Evolutionary conservation across 164 flowering plant genomes (phyloP).

Genomic region (Paratinospora sagittata): DNA sequence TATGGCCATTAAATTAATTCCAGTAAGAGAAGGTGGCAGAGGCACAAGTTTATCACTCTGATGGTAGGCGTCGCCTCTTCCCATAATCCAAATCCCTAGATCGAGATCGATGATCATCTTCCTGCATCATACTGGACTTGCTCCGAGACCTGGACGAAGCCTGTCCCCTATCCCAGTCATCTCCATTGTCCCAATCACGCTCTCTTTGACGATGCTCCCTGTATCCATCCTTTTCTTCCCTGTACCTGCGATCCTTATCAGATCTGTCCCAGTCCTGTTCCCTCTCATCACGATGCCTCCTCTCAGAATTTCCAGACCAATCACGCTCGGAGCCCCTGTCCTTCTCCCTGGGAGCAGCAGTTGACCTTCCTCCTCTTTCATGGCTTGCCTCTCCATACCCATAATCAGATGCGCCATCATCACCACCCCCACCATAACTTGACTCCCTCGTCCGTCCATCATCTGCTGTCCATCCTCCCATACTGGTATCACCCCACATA

Average conservation of each 20-base stretch:
- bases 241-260: conserved; percentile 50
- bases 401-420: conserved; percentile 63
- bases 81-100: conserved; percentile 81
- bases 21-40: conserved; percentile 8
- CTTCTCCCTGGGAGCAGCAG: conserved; percentile 49
- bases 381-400: conserved; percentile 54
- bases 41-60: conserved; percentile 39
- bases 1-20: conserved; percentile 11
- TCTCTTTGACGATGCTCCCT: conserved; percentile 58
- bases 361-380: conserved; percentile 51
- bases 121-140: conserved; percentile 51
- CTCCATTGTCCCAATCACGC: conserved; percentile 48
- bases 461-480: conserved; percentile 62
- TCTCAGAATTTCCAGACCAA: conserved; percentile 50
- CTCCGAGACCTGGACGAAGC: conserved; percentile 69
- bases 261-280: conserved; percentile 56
- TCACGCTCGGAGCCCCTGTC: conserved; percentile 62
- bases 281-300: conserved; percentile 56
- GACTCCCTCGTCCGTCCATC: conserved; percentile 60
- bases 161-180: conserved; percentile 71
- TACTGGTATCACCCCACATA: conserved; percentile 61
- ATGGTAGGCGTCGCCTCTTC: conserved; percentile 68
- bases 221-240: conserved; percentile 66
- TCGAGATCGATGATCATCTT: conserved; percentile 64
- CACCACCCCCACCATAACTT: conserved; percentile 68